These are phyloP conservation scores for Kwoniella sp. DNA, from an alignment of 768 basidiomycete species.

Conservation along the genomic window DNA sequence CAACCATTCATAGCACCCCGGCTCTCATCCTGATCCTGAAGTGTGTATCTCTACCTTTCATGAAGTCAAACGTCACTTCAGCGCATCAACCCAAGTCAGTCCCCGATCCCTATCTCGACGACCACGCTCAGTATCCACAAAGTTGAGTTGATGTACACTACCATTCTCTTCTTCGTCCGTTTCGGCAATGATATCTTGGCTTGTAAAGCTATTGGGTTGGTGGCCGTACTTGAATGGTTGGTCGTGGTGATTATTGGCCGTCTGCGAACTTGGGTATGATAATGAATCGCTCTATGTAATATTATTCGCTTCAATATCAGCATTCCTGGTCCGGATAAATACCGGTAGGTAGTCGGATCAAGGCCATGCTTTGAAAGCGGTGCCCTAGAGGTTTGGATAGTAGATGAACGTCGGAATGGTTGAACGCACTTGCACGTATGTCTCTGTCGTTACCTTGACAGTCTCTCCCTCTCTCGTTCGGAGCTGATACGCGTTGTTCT, in stretches of 20 bases:
- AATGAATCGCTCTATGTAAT: not conserved
- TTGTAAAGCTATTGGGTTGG: not conserved
- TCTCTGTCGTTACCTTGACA: slow-evolving; percentile 14
- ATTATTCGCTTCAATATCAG: too few species aligned
- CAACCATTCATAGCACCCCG: too few species aligned
- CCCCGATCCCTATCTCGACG: not conserved
- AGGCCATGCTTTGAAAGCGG: not conserved
- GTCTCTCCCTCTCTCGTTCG: not conserved
- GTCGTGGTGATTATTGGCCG: not conserved
- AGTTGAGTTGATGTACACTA: not conserved
- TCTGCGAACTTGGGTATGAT: not conserved
- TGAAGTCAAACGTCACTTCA: too few species aligned
- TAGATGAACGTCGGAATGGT: not conserved
- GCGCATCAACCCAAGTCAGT: not conserved
- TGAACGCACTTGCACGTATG: slow-evolving; percentile 5
- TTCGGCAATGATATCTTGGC: not conserved
- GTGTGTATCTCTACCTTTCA: not conserved
- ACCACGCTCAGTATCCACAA: not conserved
- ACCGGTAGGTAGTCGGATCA: too few species aligned
- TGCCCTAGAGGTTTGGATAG: too few species aligned
- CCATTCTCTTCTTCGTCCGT: not conserved
- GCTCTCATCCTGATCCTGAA: too few species aligned
- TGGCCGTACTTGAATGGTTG: not conserved
- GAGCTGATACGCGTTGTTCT: slow-evolving; percentile 9
- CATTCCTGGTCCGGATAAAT: too few species aligned